Conservation (phyloP, 352 stramenopile species). For the Aphanomyces cochlioides region DNA sequence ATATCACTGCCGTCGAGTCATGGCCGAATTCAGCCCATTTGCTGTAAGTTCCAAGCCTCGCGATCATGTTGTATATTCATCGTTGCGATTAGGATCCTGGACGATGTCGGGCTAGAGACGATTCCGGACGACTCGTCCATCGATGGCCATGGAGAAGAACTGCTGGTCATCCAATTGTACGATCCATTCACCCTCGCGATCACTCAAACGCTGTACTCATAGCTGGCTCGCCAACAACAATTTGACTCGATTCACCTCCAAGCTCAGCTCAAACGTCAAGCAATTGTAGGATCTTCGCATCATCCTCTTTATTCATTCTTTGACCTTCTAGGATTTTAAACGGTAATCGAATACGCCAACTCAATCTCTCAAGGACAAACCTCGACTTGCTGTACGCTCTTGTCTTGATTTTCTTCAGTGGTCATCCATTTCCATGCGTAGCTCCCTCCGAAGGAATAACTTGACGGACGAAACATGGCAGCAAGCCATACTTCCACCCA, state of each 20-base stretch:
- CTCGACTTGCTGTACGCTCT: too few species aligned
- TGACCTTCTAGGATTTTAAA: too few species aligned
- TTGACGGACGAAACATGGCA: too few species aligned
- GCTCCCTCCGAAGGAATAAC: too few species aligned
- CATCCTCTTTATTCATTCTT: too few species aligned
- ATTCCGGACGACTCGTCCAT: not conserved
- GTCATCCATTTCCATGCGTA: too few species aligned
- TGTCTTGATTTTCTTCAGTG: too few species aligned
- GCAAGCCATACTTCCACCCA: too few species aligned
- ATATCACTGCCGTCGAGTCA: not conserved
- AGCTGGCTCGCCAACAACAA: conserved; percentile 17
- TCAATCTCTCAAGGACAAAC: too few species aligned
- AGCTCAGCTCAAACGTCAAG: not conserved
- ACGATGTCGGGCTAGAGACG: conserved; percentile 13
- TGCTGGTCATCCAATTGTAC: conserved; percentile 15
- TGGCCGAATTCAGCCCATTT: conserved; percentile 14
- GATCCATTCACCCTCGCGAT: not conserved
- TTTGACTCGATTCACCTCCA: conserved; percentile 11
- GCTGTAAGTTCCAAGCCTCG: not conserved
- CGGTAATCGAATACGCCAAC: too few species aligned
- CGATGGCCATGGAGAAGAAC: not conserved
- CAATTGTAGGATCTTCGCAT: not conserved
- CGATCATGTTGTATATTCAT: not conserved
- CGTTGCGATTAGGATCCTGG: not conserved
- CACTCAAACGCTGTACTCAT: not conserved